phyloP scores from a whole-genome alignment of 2,329 filamentous ascomycete species.

The Ophiocordyceps australis region DNA sequence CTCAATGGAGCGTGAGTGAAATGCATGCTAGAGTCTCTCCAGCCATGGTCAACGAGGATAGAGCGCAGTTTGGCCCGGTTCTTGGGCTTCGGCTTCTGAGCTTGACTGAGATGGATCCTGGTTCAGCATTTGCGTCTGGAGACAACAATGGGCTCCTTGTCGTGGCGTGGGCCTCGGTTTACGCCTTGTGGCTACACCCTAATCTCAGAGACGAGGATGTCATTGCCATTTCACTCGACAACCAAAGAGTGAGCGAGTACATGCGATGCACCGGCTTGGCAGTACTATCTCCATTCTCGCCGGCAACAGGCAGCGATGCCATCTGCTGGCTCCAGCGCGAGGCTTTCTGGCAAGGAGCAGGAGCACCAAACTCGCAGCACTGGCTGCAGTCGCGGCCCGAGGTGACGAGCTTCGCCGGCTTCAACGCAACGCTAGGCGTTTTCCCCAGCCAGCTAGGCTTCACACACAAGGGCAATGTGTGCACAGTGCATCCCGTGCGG shows the following conservation, averaged over 20 bases:
- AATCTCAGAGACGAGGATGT: constrained; percentile 2
- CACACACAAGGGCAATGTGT: constrained; percentile 9
- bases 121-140: background rate
- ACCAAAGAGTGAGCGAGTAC: background rate
- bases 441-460: constrained; percentile 9
- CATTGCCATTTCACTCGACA: constrained; percentile 3
- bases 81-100: background rate
- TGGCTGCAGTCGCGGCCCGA: constrained; percentile 8
- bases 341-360: constrained; percentile 9
- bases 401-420: constrained; percentile 8
- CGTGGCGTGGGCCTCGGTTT: constrained; percentile 3
- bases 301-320: too few relatives aligned
- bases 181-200: constrained; percentile 4
- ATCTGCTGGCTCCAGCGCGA: constrained; percentile 7
- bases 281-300: constrained; percentile 1
- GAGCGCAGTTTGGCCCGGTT: background rate
- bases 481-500: constrained; percentile 9
- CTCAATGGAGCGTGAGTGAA: constrained; percentile 1
- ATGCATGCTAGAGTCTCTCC: constrained; percentile 1
- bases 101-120: background rate
- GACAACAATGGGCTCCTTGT: background rate
- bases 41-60: constrained; percentile 3
- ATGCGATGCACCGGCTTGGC: constrained; percentile 1
- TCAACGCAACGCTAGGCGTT: constrained; percentile 6
- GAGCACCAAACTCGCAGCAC: constrained; percentile 8